phyloP scores from a whole-genome alignment of 2,329 filamentous ascomycete genomes.

The Arachnopeziza araneosa region DNA sequence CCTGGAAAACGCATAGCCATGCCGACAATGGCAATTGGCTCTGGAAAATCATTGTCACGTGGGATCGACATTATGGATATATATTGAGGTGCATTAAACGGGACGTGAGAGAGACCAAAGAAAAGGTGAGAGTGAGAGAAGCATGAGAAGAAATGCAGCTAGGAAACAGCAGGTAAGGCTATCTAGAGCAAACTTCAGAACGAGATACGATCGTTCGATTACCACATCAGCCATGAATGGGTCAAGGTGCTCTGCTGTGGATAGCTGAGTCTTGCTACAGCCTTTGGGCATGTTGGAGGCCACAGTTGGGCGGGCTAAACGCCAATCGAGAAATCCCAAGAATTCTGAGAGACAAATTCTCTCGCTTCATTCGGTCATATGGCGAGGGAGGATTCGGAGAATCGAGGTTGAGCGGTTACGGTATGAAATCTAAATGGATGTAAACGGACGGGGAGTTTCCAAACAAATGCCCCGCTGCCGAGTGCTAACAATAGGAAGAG shows the following conservation, averaged over 20 bases:
- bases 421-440: not conserved
- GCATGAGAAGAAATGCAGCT: not conserved
- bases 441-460: not conserved
- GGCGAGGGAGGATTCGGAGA: not conserved
- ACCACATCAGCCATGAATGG: not conserved
- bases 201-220: not conserved
- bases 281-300: not conserved
- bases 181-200: not conserved
- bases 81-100: not conserved
- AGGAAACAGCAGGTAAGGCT: not conserved
- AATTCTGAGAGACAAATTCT: not conserved
- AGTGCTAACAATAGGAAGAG: not conserved
- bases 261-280: not conserved
- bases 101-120: not conserved
- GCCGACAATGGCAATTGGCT: constrained; percentile 12
- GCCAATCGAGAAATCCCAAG: not conserved
- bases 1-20: constrained; percentile 14
- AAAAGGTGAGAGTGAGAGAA: not conserved
- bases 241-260: not conserved
- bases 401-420: not conserved
- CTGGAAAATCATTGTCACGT: not conserved
- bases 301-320: not conserved
- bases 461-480: not conserved
- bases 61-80: not conserved
- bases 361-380: not conserved